A percentile compares a stretch with the other conserved stretches of the same genome.
phyloP scores from a whole-genome alignment of 768 basidiomycete genomes.

The Boletus pseudopeckii region DNA sequence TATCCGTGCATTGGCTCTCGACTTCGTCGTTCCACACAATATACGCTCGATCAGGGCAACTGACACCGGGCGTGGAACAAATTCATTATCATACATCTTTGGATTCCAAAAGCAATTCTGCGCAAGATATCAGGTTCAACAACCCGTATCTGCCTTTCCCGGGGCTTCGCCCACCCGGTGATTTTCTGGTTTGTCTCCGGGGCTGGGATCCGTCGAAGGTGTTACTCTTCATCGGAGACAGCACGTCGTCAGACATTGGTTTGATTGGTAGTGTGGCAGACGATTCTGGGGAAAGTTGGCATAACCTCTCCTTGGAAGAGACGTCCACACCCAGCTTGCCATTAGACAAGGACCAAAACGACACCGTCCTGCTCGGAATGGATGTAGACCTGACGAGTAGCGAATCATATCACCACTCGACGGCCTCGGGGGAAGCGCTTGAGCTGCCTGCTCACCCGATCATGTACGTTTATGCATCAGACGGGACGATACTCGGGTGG shows the following conservation, averaged over 20 bases:
- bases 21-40: slow-evolving; percentile 65
- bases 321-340: slow-evolving; percentile 58
- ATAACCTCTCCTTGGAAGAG: slow-evolving; percentile 46
- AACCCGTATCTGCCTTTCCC: slow-evolving; percentile 43
- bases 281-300: slow-evolving; percentile 38
- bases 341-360: slow-evolving; percentile 63
- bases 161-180: slow-evolving; percentile 44
- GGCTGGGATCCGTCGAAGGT: slow-evolving; percentile 44
- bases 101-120: slow-evolving; percentile 40
- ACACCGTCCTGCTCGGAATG: slow-evolving; percentile 64
- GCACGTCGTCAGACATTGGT: slow-evolving; percentile 50
- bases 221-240: slow-evolving; percentile 46
- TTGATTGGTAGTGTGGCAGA: slow-evolving; percentile 35
- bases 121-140: slow-evolving; percentile 37
- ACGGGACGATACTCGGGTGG: slow-evolving; percentile 77
- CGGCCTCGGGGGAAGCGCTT: slow-evolving; percentile 39
- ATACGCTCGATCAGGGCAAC: slow-evolving; percentile 47
- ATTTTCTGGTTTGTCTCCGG: slow-evolving; percentile 37
- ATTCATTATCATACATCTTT: slow-evolving; percentile 39
- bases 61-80: slow-evolving; percentile 40
- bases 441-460: slow-evolving; percentile 54
- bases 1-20: slow-evolving; percentile 65
- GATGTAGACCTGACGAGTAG: slow-evolving; percentile 62
- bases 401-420: slow-evolving; percentile 36
- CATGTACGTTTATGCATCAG: slow-evolving; percentile 72